Percentiles rank a stretch among this genome's conserved stretches.
Evolutionary conservation across 768 basidiomycete species (phyloP).

Genomic region (Galerina sulciceps): DNA sequence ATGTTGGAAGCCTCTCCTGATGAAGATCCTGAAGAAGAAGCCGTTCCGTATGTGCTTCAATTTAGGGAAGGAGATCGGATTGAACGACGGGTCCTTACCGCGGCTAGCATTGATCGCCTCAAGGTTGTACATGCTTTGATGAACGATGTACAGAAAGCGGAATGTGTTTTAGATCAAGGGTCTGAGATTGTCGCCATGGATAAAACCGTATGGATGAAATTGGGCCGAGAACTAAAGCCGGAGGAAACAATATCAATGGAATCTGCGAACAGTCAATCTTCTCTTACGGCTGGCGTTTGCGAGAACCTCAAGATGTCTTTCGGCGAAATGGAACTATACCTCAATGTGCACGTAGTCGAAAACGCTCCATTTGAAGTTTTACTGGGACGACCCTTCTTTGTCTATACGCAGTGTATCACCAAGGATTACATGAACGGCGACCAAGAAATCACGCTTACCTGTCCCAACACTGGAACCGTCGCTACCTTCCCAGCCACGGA

Average conservation of each 20-base stretch:
- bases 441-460: slow-evolving; percentile 5
- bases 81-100: too few species aligned
- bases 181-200: too few species aligned
- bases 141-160: too few species aligned
- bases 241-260: slow-evolving; percentile 6
- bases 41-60: too few species aligned
- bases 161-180: too few species aligned
- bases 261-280: slow-evolving; percentile 23
- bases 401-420: slow-evolving; percentile 5
- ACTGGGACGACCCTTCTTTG: slow-evolving; percentile 24
- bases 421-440: slow-evolving; percentile 9
- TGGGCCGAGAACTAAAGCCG: too few species aligned
- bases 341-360: slow-evolving; percentile 25
- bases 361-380: slow-evolving; percentile 25
- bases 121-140: too few species aligned
- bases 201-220: too few species aligned
- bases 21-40: too few species aligned
- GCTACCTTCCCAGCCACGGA: slow-evolving; percentile 15
- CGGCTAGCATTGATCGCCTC: too few species aligned
- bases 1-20: too few species aligned
- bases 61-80: too few species aligned
- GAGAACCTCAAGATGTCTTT: slow-evolving; percentile 15
- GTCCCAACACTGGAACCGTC: slow-evolving; percentile 16
- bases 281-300: slow-evolving; percentile 17
- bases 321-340: slow-evolving; percentile 16